phyloP scores from a whole-genome alignment of 1,284 basidiomycete genomes.

The Tilletia indica region DNA sequence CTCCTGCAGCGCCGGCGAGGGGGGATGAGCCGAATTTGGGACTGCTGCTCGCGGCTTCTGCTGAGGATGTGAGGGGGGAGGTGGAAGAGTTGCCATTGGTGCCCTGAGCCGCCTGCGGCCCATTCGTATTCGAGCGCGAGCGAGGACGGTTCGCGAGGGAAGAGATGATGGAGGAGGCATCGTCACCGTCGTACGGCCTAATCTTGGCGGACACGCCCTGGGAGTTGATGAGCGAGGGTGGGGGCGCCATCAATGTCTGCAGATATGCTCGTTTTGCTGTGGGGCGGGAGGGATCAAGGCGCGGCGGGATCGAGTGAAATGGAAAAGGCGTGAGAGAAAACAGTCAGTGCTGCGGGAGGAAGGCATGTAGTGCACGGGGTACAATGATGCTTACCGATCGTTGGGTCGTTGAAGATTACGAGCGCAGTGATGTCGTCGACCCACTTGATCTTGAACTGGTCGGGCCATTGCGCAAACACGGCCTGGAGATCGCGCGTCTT shows the following conservation, averaged over 20 bases:
- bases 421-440: slow-evolving; percentile 91
- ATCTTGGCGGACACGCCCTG: slow-evolving; percentile 63
- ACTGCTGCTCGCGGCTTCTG: slow-evolving; percentile 18
- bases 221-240: slow-evolving; percentile 59
- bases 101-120: slow-evolving; percentile 17
- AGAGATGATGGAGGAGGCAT: slow-evolving; percentile 84
- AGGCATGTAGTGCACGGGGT: too few relatives aligned
- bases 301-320: neutral
- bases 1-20: neutral
- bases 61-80: slow-evolving; percentile 27
- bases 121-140: slow-evolving; percentile 43
- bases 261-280: slow-evolving; percentile 88
- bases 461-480: slow-evolving; percentile 87
- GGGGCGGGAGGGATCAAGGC: too few relatives aligned
- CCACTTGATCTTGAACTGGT: slow-evolving; percentile 96
- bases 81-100: slow-evolving; percentile 15
- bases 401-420: slow-evolving; percentile 78
- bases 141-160: slow-evolving; percentile 68
- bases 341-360: too few relatives aligned
- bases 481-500: slow-evolving; percentile 94
- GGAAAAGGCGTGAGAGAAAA: slow-evolving; percentile 27
- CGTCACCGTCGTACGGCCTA: slow-evolving; percentile 87
- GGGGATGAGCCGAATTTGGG: slow-evolving; percentile 14
- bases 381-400: slow-evolving; percentile 55
- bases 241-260: slow-evolving; percentile 72